phyloP scores from a whole-genome alignment of 2,329 filamentous ascomycete genomes.

The Trichoderma guizhouense region DNA sequence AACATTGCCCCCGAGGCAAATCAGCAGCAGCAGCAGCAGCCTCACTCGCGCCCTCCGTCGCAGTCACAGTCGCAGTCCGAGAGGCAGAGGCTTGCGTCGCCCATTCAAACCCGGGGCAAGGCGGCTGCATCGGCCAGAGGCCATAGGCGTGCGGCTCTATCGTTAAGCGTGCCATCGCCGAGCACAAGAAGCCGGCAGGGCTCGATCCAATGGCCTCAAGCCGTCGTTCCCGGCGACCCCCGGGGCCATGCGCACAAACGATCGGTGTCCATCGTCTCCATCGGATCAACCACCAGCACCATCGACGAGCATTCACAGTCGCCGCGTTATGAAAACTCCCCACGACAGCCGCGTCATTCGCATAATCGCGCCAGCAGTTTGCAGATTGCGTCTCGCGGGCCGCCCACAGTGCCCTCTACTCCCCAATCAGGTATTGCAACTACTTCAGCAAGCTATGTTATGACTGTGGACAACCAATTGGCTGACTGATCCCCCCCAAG shows the following conservation, averaged over 20 bases:
- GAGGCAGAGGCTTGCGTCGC: slow-evolving; percentile 40
- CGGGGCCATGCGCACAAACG: slow-evolving; percentile 63
- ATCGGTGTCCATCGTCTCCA: slow-evolving; percentile 78
- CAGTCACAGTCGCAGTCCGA: slow-evolving; percentile 29
- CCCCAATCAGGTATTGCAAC: slow-evolving; percentile 37
- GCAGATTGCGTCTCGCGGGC: slow-evolving; percentile 54
- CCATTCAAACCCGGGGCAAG: slow-evolving; percentile 42
- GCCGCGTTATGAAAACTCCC: slow-evolving; percentile 40
- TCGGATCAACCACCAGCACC: slow-evolving; percentile 53
- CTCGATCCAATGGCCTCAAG: slow-evolving; percentile 46
- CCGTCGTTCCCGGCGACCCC: slow-evolving; percentile 31
- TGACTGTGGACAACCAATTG: background rate
- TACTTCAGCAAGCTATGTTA: background rate
- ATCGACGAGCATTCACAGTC: slow-evolving; percentile 45
- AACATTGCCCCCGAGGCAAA: slow-evolving; percentile 61
- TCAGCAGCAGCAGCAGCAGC: slow-evolving; percentile 26
- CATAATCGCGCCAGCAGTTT: slow-evolving; percentile 80
- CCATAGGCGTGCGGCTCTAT: slow-evolving; percentile 63
- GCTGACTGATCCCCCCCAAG: slow-evolving; percentile 12
- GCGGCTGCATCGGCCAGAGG: slow-evolving; percentile 46
- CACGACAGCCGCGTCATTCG: slow-evolving; percentile 46
- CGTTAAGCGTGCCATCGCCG: slow-evolving; percentile 53
- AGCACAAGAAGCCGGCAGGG: slow-evolving; percentile 44
- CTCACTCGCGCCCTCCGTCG: background rate
- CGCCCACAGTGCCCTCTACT: slow-evolving; percentile 44